These are phyloP conservation scores for Tetrastigma voinierianum DNA, from an alignment of 164 flowering plant genomes.

Conservation along the genomic window DNA sequence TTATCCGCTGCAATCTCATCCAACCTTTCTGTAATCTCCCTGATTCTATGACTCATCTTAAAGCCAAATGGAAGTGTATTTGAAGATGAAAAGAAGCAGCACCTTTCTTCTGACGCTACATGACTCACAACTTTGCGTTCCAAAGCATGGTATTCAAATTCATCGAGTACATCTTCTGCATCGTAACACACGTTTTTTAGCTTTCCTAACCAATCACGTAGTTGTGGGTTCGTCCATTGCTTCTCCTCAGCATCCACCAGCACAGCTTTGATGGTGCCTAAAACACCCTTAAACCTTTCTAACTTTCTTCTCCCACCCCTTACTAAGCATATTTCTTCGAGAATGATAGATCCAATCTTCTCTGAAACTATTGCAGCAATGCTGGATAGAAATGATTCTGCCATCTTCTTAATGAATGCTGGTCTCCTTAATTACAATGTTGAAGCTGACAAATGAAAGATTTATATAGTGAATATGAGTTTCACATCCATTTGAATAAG, in stretches of 20 bases:
- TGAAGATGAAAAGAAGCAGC: background rate
- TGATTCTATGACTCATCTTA: constrained; percentile 1
- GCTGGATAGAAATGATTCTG: background rate
- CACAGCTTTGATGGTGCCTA: background rate
- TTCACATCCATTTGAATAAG: too few relatives aligned
- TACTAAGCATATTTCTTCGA: constrained; percentile 7
- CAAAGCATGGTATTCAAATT: background rate
- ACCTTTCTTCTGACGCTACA: background rate
- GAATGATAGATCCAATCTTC: too few relatives aligned
- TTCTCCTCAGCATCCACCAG: constrained; percentile 13
- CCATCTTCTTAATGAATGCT: too few relatives aligned
- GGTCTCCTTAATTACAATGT: too few relatives aligned
- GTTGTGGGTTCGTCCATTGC: background rate
- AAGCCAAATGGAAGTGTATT: background rate
- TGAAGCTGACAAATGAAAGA: background rate
- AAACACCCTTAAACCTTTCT: background rate
- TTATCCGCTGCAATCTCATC: background rate
- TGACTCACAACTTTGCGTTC: background rate
- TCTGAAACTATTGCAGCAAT: background rate
- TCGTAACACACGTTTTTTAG: constrained; percentile 1
- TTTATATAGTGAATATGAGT: too few relatives aligned
- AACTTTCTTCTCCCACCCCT: background rate
- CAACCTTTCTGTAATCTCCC: constrained; percentile 3
- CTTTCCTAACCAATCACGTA: constrained; percentile 1
- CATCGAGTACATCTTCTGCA: constrained; percentile 5